phyloP scores from a whole-genome alignment of 2,329 filamentous ascomycete genomes.

The Aspergillus sp. region DNA sequence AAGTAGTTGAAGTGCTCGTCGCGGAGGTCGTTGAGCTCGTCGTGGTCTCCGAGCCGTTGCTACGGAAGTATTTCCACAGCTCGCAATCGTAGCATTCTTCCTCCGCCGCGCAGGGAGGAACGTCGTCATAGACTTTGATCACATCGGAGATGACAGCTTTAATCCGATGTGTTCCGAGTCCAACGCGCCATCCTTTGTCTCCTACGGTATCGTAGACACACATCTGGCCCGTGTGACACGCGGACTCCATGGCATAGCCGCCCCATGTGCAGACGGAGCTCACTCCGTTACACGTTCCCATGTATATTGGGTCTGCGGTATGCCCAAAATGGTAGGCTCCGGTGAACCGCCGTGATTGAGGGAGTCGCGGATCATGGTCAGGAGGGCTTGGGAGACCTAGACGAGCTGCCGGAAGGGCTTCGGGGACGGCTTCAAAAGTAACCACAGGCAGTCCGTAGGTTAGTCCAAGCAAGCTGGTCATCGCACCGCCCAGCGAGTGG shows the following conservation, averaged over 20 bases:
- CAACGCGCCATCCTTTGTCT: slow-evolving; percentile 89
- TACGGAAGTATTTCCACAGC: slow-evolving; percentile 92
- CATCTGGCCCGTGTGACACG: slow-evolving; percentile 85
- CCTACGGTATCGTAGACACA: slow-evolving; percentile 91
- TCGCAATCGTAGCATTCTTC: slow-evolving; percentile 84
- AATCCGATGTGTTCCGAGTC: slow-evolving; percentile 89
- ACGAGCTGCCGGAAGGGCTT: slow-evolving; percentile 80
- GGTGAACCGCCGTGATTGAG: slow-evolving; percentile 70
- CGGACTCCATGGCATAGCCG: slow-evolving; percentile 88
- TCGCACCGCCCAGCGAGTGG: slow-evolving; percentile 87
- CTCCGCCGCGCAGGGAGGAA: slow-evolving; percentile 74
- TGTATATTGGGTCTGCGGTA: slow-evolving; percentile 91
- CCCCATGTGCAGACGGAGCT: slow-evolving; percentile 86
- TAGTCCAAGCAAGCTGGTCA: slow-evolving; percentile 82
- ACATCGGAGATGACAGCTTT: slow-evolving; percentile 84
- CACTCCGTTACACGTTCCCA: slow-evolving; percentile 88
- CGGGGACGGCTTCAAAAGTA: slow-evolving; percentile 89
- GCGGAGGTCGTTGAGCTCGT: slow-evolving; percentile 52
- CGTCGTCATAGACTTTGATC: slow-evolving; percentile 75
- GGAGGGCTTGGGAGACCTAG: slow-evolving; percentile 85
- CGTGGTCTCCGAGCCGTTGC: slow-evolving; percentile 76
- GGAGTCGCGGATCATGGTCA: slow-evolving; percentile 67
- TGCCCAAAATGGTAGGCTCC: slow-evolving; percentile 90
- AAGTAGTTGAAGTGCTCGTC: slow-evolving; percentile 68
- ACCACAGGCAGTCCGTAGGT: slow-evolving; percentile 90